Conservation (phyloP, 192 early-diverging fungal species). For the Gamsiella multidivaricata region DNA sequence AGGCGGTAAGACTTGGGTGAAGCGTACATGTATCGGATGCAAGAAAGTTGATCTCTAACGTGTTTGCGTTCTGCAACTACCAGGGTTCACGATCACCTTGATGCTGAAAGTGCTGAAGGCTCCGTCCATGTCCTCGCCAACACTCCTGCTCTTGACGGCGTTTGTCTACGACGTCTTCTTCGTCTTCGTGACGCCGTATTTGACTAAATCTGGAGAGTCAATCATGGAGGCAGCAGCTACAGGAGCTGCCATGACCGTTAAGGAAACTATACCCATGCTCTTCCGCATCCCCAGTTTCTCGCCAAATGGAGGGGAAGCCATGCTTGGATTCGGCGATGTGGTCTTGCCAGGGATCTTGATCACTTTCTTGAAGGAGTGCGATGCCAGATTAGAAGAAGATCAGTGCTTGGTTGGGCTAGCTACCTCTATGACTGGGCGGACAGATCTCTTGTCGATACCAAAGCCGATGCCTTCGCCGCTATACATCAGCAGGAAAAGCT, state of each 20-base stretch:
- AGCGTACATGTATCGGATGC: no score
- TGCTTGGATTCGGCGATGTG: constrained; percentile 57
- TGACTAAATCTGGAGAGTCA: constrained; percentile 52
- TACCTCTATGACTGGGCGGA: not conserved
- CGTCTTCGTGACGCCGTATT: constrained; percentile 55
- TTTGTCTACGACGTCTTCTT: constrained; percentile 58
- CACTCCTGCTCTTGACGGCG: constrained; percentile 41
- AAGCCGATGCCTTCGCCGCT: not conserved
- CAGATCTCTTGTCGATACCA: not conserved
- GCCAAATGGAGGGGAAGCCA: constrained; percentile 40
- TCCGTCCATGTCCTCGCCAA: constrained; percentile 48
- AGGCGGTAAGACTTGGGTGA: constrained; percentile 46
- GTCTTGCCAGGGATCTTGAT: constrained; percentile 52
- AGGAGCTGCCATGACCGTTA: constrained; percentile 53
- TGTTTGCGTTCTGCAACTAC: not conserved
- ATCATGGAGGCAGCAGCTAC: constrained; percentile 59
- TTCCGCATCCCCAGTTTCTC: constrained; percentile 49
- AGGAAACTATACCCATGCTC: constrained; percentile 54
- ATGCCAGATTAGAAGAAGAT: constrained; percentile 48
- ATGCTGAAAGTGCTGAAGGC: constrained; percentile 53
- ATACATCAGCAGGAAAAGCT: constrained; percentile 1
- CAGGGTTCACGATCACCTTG: constrained; percentile 51
- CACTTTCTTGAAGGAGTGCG: constrained; percentile 48
- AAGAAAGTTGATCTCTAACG: not conserved
- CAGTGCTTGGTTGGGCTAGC: not conserved